Conservation (phyloP, 495 filamentous ascomycete genomes). For the Aspergillus egyptiacus region DNA sequence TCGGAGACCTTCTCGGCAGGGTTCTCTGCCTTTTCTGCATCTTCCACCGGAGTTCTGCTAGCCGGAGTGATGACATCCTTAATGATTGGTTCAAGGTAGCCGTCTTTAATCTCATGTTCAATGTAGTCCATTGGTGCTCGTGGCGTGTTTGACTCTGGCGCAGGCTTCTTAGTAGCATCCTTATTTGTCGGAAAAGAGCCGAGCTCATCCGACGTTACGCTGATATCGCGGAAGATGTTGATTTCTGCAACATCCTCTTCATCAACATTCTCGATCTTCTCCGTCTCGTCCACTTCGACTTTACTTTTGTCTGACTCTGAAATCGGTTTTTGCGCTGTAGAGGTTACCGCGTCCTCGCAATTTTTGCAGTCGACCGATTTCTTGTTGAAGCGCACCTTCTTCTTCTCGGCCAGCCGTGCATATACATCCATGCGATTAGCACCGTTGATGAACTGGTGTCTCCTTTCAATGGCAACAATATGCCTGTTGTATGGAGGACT, state of each 20-base stretch:
- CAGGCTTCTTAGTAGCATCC: conserved; percentile 15
- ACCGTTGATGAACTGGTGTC: conserved; percentile 74
- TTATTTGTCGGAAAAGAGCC: conserved; percentile 15
- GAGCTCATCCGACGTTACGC: conserved; percentile 31
- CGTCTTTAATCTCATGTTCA: conserved; percentile 52
- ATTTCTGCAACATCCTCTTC: conserved; percentile 30
- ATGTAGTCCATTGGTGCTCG: conserved; percentile 47
- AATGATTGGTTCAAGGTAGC: conserved; percentile 72
- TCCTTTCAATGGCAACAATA: conserved; percentile 87
- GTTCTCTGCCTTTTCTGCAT: conserved; percentile 10
- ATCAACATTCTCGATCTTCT: conserved; percentile 20
- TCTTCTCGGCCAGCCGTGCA: conserved; percentile 58
- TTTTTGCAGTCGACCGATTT: conserved; percentile 55
- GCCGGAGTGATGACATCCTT: conserved; percentile 54
- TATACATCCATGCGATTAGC: conserved; percentile 76
- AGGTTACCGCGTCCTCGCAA: conserved; percentile 26
- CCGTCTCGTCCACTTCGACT: neutral
- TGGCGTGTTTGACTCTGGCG: conserved; percentile 2
- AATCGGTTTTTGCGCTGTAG: conserved; percentile 8
- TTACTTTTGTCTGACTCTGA: conserved; percentile 21
- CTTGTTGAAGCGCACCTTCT: conserved; percentile 58
- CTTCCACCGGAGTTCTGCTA: conserved; percentile 5
- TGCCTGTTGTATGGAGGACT: conserved; percentile 76
- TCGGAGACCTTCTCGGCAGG: conserved; percentile 16
- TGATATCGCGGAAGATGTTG: conserved; percentile 36